Evolutionary conservation across 108 stramenopile species (phyloP), one percentile per base, ranked within the genome.

Genomic region (Skeletonema marinoi): DNA sequence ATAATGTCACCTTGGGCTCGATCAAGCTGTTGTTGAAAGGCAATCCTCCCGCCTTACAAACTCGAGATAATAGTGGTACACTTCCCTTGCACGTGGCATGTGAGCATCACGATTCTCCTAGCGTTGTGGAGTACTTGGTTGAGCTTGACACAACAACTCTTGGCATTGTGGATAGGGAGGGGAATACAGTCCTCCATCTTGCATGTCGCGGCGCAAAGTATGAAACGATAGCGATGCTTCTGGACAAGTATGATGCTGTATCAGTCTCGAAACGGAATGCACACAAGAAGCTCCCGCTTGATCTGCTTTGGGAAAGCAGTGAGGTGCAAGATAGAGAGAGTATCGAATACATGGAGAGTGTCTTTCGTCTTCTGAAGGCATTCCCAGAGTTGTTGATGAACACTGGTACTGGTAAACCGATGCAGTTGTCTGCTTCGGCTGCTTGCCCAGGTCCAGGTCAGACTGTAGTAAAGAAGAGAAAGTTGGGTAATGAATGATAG

Each of bases 161-260:
- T n/a, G n/a, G n/a, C n/a, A n/a, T n/a, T n/a, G n/a, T n/a, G n/a
- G n/a, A n/a, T n/a, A n/a, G n/a, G n/a, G n/a, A n/a, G n/a, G n/a
- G n/a, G n/a, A n/a, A n/a, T n/a, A n/a, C n/a, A n/a, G n/a, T n/a
- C n/a, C n/a, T n/a, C n/a, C n/a, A n/a, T n/a, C n/a, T n/a, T n/a
- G n/a, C n/a, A n/a, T 70, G 69, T 12, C 50, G 69, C 9, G 69
- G 69, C 12, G 54, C 44, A 19, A 70, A 33, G n/a, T 19, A 33
- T 59, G 50, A 29, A 6, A 31, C 1, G 0, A 41, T 71, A 32
- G 16, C 50, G 33, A 33, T 54, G 1, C 16, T 71, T 1, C 70
- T 71, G 0, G 70, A 71, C 0, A 31, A 31, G 19, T 25, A 1
- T 25, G 54, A 19, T 56, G 48, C 16, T 60, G 54, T 36, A 25